Base-by-base conservation (phyloP, 805 yeast genomes). In the Candida sphagnicola region DNA sequence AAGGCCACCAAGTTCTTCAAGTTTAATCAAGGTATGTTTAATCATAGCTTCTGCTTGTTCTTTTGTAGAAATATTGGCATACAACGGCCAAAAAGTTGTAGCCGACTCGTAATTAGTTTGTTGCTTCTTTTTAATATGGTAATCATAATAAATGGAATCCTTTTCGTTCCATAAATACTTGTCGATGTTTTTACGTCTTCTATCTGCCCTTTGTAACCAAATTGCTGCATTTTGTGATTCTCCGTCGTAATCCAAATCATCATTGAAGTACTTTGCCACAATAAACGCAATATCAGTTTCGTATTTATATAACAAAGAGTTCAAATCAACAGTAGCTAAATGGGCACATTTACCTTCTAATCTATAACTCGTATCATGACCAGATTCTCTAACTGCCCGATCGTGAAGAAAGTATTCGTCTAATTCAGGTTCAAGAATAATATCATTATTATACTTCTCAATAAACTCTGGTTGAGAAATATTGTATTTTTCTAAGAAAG, bases 371-470 rank as follows among this genome's bases (percentile, higher is more conserved):
- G 98, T 93, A 57, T 91, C 99, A 57, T 93, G 98, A 1, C 99
- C 99, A 23, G 93, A 82, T 62, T 91, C 99, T 56, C 99, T 77
- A 8, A 91, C 95, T 1, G 95, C 97, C 42, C 97, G 72, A 59
- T 91, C 99, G 55, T 91, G 96, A 35, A 85, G 59, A 57, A 91
- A 86, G 57, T 86, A 91, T 45, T 79, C 89, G 53, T 93, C 98
- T 43, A 91, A 69, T n/a, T 70, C 78, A 1, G 95, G 95, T 53
- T 87, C 96, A 3, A 63, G 43, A 14, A 91, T 70, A 36, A 67
- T 60, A 3, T 83, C 82, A 29, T 66, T 59, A 52, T 90, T 88
- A 65, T 91, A 93, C 47, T 53, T 49, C 52, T 72, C 68, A 32
- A 72, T 61, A 45, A 82, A 77, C 56, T 88, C 87, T 34, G 80